These are phyloP conservation scores for Colletotrichum magnum DNA, from an alignment of 2,329 filamentous ascomycete species.

Conservation along the genomic window DNA sequence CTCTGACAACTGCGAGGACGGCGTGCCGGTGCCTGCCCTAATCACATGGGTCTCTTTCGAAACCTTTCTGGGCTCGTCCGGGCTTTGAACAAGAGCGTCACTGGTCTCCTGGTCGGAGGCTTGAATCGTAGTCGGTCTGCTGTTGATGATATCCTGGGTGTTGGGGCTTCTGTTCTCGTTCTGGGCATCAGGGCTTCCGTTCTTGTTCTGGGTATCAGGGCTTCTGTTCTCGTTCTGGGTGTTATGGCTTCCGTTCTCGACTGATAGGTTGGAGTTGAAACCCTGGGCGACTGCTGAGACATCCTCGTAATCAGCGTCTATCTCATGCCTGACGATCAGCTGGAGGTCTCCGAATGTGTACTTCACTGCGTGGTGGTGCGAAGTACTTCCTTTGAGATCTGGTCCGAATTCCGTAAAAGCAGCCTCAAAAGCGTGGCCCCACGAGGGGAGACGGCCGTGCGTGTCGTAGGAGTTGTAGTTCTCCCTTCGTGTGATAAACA, in stretches of 20 bases:
- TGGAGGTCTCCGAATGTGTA: conserved; percentile 59
- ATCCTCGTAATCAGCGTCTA: background rate
- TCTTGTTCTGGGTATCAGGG: no score
- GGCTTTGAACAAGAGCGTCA: no score
- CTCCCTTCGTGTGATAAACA: conserved; percentile 3
- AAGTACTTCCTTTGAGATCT: conserved; percentile 50
- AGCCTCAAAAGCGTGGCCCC: conserved; percentile 15
- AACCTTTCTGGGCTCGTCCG: background rate
- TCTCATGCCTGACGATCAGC: conserved; percentile 58
- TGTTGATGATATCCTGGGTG: no score
- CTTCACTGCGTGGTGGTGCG: conserved; percentile 61
- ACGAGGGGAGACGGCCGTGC: background rate
- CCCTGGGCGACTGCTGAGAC: no score
- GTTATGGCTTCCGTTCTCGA: no score
- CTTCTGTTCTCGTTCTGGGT: no score
- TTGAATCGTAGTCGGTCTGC: no score
- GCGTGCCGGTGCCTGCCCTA: background rate
- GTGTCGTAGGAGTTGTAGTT: background rate
- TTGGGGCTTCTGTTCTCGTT: no score
- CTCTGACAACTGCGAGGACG: background rate
- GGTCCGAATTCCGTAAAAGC: background rate
- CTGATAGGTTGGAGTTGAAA: background rate
- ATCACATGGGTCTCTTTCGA: background rate
- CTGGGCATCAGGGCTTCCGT: no score
- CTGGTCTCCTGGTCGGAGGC: no score